phyloP scores from a whole-genome alignment of 2,329 filamentous ascomycete genomes.

The Cytospora mali region DNA sequence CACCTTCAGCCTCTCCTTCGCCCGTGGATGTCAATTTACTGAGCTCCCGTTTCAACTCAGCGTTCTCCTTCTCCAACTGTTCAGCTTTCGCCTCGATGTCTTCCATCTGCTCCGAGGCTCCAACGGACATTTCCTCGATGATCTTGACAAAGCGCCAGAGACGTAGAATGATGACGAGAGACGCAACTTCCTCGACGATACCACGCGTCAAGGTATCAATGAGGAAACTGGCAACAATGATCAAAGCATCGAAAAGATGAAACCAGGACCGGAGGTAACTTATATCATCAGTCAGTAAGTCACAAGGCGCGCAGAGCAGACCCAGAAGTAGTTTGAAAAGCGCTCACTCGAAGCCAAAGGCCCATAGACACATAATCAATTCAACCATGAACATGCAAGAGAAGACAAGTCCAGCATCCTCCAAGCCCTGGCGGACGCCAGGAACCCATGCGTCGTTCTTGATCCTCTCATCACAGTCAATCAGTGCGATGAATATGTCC shows the following conservation, averaged over 20 bases:
- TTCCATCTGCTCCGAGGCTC: constrained; percentile 64
- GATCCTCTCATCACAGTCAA: constrained; percentile 49
- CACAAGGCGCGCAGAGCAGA: neutral
- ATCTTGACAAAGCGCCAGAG: constrained; percentile 73
- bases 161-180: constrained; percentile 66
- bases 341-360: constrained; percentile 61
- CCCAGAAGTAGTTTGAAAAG: constrained; percentile 6
- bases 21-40: constrained; percentile 4
- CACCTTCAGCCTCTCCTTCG: neutral
- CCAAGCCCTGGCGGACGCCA: constrained; percentile 44
- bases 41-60: constrained; percentile 35
- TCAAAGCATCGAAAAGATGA: constrained; percentile 64
- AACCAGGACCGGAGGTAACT: constrained; percentile 63
- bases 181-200: constrained; percentile 63
- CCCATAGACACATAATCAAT: constrained; percentile 59
- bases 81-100: constrained; percentile 55
- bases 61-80: constrained; percentile 53
- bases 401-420: constrained; percentile 58
- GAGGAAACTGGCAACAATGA: constrained; percentile 64
- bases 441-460: constrained; percentile 46
- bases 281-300: neutral
- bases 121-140: constrained; percentile 67
- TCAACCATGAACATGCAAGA: constrained; percentile 68
- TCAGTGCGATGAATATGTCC: constrained; percentile 52
- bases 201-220: constrained; percentile 64